Evolutionary conservation across 1,139 yeast species (phyloP), one percentile per base, ranked within the genome.

Genomic region (Kodamaea sp.): DNA sequence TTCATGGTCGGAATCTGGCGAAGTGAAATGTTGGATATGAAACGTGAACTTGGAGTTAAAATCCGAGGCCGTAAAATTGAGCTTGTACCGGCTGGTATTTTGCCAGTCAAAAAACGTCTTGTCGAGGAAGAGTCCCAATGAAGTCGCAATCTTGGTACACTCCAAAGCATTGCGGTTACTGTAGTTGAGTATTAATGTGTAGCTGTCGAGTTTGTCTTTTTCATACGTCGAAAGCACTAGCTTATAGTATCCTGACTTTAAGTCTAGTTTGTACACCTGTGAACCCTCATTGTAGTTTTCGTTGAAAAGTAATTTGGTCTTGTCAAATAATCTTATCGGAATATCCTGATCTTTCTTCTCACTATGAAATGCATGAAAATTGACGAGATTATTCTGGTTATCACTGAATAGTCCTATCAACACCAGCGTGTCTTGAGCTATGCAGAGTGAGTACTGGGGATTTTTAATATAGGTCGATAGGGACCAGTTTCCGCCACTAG

Each of bases 401-500:
- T 42, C 33, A 4, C 52, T 48, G 31, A 54, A 52, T 5, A 73
- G 38, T 2, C 36, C 36, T 2, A 53, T 55, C 7, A 52, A 31
- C 0, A 63, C 11, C 25, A 52, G 34, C 10, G 48, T 15, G 33
- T 50, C 33, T 40, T 48, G 23, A 11, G 34, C 27, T 34, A 59
- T 48, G 39, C 50, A 47, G 53, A 62, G 32, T 27, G 63, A 59
- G 48, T 65, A 83, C 44, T 84, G 88, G 0, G 95, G 95, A 46
- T 85, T 86, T 24, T 63, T 55, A 22, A 74, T 60, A 47, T 70
- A 85, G 1, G 74, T 58, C 2, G 76, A 61, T 27, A 64, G 44
- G 0, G 73, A 47, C 76, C 80, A 76, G 43, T 70, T 74, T 0
- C 92, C 90, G 2, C 87, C 89, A 27, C 70, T 58, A 11, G 59